These are phyloP conservation scores for Cardamine chenopodiifolia DNA, from an alignment of 345 rosid genomes.

Conservation along the genomic window DNA sequence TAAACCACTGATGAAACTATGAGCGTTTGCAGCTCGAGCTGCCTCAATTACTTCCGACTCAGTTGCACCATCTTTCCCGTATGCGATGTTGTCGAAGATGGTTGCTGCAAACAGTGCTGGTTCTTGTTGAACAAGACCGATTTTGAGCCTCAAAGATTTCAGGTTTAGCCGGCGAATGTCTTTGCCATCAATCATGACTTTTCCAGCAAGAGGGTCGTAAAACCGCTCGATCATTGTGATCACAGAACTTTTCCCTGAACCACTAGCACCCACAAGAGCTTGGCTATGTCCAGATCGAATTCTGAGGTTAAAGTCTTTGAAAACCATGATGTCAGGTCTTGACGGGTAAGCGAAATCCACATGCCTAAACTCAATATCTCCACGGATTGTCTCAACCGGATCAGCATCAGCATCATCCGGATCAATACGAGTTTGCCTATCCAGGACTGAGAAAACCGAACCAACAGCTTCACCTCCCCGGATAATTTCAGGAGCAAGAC, in stretches of 20 bases:
- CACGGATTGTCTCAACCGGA: constrained; percentile 76
- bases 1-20: constrained; percentile 85
- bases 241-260: constrained; percentile 98
- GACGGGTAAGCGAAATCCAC: constrained; percentile 96
- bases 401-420: constrained; percentile 94
- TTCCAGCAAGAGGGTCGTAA: constrained; percentile 83
- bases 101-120: constrained; percentile 91
- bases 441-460: constrained; percentile 86
- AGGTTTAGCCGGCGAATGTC: constrained; percentile 83
- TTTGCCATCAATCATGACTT: constrained; percentile 95
- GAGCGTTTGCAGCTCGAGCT: constrained; percentile 90
- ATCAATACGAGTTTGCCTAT: constrained; percentile 79
- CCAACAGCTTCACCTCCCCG: constrained; percentile 98
- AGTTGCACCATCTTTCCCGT: constrained; percentile 89
- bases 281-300: constrained; percentile 97
- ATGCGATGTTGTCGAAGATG: constrained; percentile 93
- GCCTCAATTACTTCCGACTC: constrained; percentile 93
- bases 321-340: constrained; percentile 79
- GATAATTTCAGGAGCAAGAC: constrained; percentile 99
- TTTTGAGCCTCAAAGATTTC: constrained; percentile 83
- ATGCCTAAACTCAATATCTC: constrained; percentile 94
- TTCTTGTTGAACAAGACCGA: constrained; percentile 97
- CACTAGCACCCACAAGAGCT: constrained; percentile 97
- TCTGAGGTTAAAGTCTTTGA: constrained; percentile 79
- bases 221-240: constrained; percentile 90